These are phyloP conservation scores for Eutrema japonicum DNA, from an alignment of 345 rosid genomes.

Conservation along the genomic window DNA sequence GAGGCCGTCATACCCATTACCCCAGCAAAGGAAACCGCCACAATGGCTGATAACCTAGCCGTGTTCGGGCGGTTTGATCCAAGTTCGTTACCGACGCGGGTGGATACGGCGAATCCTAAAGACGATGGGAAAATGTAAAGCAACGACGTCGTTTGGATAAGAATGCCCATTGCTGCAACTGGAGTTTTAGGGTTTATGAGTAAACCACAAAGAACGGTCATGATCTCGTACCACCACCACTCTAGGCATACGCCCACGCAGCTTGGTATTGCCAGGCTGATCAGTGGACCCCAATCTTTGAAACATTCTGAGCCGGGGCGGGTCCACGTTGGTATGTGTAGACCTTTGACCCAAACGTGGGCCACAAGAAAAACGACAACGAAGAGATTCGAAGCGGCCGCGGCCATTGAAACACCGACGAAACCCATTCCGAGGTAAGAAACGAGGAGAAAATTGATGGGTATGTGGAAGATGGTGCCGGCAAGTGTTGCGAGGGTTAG, in stretches of 20 bases:
- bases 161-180: conserved; percentile 90
- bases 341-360: conserved; percentile 54
- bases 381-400: conserved; percentile 65
- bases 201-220: conserved; percentile 87
- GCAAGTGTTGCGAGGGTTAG: conserved; percentile 69
- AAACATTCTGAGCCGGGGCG: conserved; percentile 71
- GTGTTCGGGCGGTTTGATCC: conserved; percentile 66
- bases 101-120: conserved; percentile 76
- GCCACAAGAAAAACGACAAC: conserved; percentile 56
- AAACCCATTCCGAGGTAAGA: conserved; percentile 64
- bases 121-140: conserved; percentile 91
- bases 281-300: conserved; percentile 78
- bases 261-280: conserved; percentile 79
- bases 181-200: conserved; percentile 65
- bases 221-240: conserved; percentile 95
- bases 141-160: conserved; percentile 92
- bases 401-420: conserved; percentile 75
- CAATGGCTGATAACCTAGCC: conserved; percentile 72
- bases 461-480: conserved; percentile 73
- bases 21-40: conserved; percentile 66
- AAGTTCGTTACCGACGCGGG: conserved; percentile 91
- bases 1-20: conserved; percentile 75
- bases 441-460: conserved; percentile 65
- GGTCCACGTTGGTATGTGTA: conserved; percentile 72
- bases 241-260: conserved; percentile 89